Conservation (phyloP, 352 stramenopile species). For the Phytopythium litorale region DNA sequence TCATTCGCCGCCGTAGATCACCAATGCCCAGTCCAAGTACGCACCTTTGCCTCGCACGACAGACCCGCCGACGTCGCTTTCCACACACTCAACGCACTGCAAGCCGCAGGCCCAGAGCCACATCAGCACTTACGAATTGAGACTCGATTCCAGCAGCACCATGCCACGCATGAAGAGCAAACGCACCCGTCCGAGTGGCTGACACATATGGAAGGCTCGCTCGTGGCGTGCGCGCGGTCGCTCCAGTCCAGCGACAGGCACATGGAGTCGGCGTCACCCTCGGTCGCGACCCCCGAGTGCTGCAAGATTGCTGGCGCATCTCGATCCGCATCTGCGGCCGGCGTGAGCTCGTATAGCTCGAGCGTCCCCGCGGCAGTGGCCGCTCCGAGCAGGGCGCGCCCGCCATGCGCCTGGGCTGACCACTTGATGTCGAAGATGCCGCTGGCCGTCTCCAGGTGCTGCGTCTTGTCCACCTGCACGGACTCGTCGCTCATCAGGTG, state of each 20-base stretch:
- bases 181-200: constrained; percentile 78
- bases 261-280: constrained; percentile 48
- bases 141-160: not conserved
- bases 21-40: not conserved
- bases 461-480: constrained; percentile 39
- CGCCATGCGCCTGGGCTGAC: constrained; percentile 43
- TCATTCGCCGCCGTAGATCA: not conserved
- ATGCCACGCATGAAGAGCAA: constrained; percentile 2
- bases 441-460: constrained; percentile 44
- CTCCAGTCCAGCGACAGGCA: constrained; percentile 85
- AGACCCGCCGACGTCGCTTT: constrained; percentile 29
- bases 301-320: constrained; percentile 12
- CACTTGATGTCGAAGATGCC: constrained; percentile 87
- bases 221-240: constrained; percentile 47
- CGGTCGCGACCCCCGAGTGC: constrained; percentile 30
- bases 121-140: not conserved
- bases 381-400: constrained; percentile 50
- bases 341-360: constrained; percentile 53
- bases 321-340: not conserved
- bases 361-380: constrained; percentile 62
- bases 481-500: constrained; percentile 24
- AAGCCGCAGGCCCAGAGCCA: not conserved
- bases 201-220: constrained; percentile 62
- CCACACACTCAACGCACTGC: constrained; percentile 59
- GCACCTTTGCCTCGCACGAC: constrained; percentile 36